Conservation (phyloP, 805 yeast genomes). For the Saccharomyces jurei region DNA sequence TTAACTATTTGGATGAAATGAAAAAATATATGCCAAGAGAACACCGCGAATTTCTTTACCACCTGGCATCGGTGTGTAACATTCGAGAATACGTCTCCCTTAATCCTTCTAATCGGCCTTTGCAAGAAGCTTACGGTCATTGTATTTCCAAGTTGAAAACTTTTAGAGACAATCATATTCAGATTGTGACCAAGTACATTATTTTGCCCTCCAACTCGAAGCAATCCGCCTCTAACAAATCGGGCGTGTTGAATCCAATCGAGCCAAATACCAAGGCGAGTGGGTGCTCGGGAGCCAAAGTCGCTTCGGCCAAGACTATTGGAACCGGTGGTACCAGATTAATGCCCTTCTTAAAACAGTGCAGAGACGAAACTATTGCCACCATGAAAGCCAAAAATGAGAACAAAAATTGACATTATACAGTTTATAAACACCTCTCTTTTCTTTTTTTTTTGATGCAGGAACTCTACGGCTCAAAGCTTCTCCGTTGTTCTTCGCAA, state of each 20-base stretch:
- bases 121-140: slow-evolving; percentile 73
- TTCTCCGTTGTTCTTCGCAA: neutral
- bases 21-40: slow-evolving; percentile 82
- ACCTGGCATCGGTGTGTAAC: slow-evolving; percentile 48
- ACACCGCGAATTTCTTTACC: slow-evolving; percentile 66
- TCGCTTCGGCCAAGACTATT: slow-evolving; percentile 32
- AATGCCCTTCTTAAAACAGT: slow-evolving; percentile 86
- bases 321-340: slow-evolving; percentile 95
- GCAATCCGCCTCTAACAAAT: slow-evolving; percentile 1
- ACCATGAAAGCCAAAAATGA: neutral
- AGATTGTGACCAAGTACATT: slow-evolving; percentile 81
- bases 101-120: slow-evolving; percentile 40
- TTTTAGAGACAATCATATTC: slow-evolving; percentile 89
- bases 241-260: too few species aligned
- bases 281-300: slow-evolving; percentile 43
- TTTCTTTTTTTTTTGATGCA: slow-evolving; percentile 1
- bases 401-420: neutral
- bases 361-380: slow-evolving; percentile 73
- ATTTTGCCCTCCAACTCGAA: slow-evolving; percentile 65
- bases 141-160: slow-evolving; percentile 81
- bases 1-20: slow-evolving; percentile 73
- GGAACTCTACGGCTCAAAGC: neutral
- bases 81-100: slow-evolving; percentile 56
- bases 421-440: neutral
- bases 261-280: slow-evolving; percentile 37